A percentile compares a stretch with the other conserved stretches of the same genome.
Conservation (phyloP, 176 grass and related monocot genomes). For the Aegilops speltoides region DNA sequence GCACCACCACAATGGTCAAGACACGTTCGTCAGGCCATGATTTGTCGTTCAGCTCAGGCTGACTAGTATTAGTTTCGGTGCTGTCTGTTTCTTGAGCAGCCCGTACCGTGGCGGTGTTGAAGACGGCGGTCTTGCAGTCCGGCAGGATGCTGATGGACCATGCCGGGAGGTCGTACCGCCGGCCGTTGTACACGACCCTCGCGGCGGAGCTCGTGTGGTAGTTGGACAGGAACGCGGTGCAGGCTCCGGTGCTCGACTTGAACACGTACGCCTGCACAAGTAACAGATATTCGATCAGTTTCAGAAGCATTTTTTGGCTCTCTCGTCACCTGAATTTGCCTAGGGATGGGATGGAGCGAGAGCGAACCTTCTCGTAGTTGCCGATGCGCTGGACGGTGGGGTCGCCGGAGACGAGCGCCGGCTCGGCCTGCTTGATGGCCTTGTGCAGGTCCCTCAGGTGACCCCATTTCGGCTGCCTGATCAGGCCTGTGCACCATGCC, state of each 20-base stretch:
- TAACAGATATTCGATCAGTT: background rate
- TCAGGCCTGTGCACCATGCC: slow-evolving; percentile 46
- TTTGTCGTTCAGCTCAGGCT: background rate
- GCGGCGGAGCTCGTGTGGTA: slow-evolving; percentile 50
- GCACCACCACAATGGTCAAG: background rate
- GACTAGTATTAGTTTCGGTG: background rate
- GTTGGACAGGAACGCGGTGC: slow-evolving; percentile 94
- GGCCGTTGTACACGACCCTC: slow-evolving; percentile 60
- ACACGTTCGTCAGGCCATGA: background rate
- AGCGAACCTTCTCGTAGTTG: slow-evolving; percentile 56
- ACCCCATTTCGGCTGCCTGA: slow-evolving; percentile 87
- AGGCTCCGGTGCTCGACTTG: slow-evolving; percentile 63
- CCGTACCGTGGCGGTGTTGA: slow-evolving; percentile 85
- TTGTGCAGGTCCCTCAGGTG: slow-evolving; percentile 94
- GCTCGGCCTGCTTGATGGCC: slow-evolving; percentile 92
- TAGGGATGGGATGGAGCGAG: background rate
- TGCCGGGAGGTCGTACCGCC: slow-evolving; percentile 59
- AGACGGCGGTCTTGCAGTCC: slow-evolving; percentile 79
- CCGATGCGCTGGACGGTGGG: slow-evolving; percentile 67
- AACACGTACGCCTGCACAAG: slow-evolving; percentile 70
- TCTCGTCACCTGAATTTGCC: background rate
- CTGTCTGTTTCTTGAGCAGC: background rate
- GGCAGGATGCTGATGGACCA: slow-evolving; percentile 98
- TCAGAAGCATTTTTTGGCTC: background rate
- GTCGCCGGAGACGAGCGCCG: slow-evolving; percentile 65